phyloP scores from a whole-genome alignment of 106 monocot genomes.

The Acorus gramineus region DNA sequence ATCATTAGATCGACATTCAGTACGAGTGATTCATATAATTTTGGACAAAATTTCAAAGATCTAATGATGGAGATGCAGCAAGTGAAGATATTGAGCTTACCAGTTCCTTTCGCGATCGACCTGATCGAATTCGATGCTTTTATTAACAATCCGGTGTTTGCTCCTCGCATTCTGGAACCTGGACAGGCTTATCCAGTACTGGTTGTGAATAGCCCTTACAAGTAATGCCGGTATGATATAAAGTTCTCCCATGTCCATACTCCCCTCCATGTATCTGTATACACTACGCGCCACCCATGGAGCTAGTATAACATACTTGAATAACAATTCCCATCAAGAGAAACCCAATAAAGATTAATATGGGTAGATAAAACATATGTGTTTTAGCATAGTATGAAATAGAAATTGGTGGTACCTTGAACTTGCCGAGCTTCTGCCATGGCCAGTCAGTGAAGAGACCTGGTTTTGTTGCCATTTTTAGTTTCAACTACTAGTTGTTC shows the following conservation, averaged over 20 bases:
- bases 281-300: slow-evolving; percentile 36
- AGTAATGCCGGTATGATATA: slow-evolving; percentile 20
- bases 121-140: slow-evolving; percentile 62
- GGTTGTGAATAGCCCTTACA: slow-evolving; percentile 27
- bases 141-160: slow-evolving; percentile 45
- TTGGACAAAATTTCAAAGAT: background rate
- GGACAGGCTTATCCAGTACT: slow-evolving; percentile 49
- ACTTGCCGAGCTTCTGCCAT: slow-evolving; percentile 72
- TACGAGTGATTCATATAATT: background rate
- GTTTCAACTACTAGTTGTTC: no score
- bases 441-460: slow-evolving; percentile 77
- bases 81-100: slow-evolving; percentile 5
- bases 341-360: background rate
- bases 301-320: slow-evolving; percentile 46
- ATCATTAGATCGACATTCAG: background rate
- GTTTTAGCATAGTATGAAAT: background rate
- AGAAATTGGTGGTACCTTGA: slow-evolving; percentile 37
- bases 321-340: background rate
- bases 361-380: background rate
- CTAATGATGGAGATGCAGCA: background rate
- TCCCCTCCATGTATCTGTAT: background rate
- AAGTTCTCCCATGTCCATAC: slow-evolving; percentile 8
- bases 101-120: slow-evolving; percentile 67
- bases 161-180: slow-evolving; percentile 54
- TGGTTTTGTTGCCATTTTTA: slow-evolving; percentile 19